Percentiles rank a stretch among this genome's conserved stretches.
phyloP scores from a whole-genome alignment of 2,329 filamentous ascomycete species.

The Trichoderma polysporum region DNA sequence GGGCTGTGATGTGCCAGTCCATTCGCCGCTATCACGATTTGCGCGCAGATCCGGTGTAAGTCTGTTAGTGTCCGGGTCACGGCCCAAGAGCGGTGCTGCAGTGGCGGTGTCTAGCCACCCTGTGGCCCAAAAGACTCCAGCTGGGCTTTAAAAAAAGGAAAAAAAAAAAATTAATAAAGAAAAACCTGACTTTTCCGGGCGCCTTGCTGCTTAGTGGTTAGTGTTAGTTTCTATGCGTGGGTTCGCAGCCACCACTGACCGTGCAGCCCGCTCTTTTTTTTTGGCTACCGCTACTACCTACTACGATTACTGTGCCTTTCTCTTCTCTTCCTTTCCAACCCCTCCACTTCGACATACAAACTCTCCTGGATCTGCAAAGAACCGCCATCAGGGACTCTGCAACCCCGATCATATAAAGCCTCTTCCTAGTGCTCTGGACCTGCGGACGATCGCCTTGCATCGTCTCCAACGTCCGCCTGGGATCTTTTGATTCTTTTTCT shows the following conservation, averaged over 20 bases:
- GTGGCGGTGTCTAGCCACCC: slow-evolving; percentile 15
- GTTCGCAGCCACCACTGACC: slow-evolving; percentile 15
- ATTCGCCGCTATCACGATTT: neutral
- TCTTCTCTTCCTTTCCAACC: slow-evolving; percentile 15
- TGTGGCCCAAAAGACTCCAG: neutral
- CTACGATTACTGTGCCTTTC: slow-evolving; percentile 13
- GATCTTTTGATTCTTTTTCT: slow-evolving; percentile 20
- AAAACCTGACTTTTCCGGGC: slow-evolving; percentile 35
- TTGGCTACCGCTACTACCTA: neutral
- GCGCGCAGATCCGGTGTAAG: neutral
- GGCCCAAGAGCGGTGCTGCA: neutral
- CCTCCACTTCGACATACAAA: slow-evolving; percentile 20
- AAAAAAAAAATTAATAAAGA: neutral
- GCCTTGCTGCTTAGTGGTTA: slow-evolving; percentile 22
- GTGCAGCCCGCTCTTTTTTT: slow-evolving; percentile 13
- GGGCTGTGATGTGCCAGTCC: neutral
- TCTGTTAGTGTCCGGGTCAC: slow-evolving; percentile 27
- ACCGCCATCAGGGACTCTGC: slow-evolving; percentile 8
- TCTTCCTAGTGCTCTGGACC: slow-evolving; percentile 12
- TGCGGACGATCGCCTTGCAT: slow-evolving; percentile 25
- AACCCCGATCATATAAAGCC: slow-evolving; percentile 12
- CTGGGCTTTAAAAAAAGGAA: neutral
- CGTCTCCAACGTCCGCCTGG: slow-evolving; percentile 20
- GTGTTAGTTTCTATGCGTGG: neutral
- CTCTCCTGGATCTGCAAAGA: slow-evolving; percentile 14